Conservation (phyloP, 495 filamentous ascomycete species). For the Neurospora tetraspora region DNA sequence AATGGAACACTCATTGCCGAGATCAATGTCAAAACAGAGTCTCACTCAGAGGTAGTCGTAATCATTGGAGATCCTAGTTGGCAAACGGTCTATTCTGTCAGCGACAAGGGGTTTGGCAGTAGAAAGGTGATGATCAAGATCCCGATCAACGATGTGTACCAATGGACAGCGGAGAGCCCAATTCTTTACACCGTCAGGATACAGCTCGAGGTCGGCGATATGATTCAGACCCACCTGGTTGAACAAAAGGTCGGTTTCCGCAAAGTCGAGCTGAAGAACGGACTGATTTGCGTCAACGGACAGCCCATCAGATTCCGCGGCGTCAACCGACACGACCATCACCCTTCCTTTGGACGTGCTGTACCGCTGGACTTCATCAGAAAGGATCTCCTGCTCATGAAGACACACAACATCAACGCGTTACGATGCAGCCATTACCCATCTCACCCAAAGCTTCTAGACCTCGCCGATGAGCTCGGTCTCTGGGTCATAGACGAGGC, state of each 20-base stretch:
- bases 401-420: conserved; percentile 56
- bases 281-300: conserved; percentile 50
- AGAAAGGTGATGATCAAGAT: conserved; percentile 26
- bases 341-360: conserved; percentile 47
- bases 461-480: conserved; percentile 58
- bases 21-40: conserved; percentile 26
- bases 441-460: conserved; percentile 45
- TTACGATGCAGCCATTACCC: conserved; percentile 55
- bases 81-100: too few relatives aligned
- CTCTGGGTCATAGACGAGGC: conserved; percentile 64
- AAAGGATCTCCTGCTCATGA: conserved; percentile 54
- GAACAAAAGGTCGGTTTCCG: conserved; percentile 43
- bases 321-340: conserved; percentile 57
- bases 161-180: conserved; percentile 62
- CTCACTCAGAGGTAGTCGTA: conserved; percentile 1
- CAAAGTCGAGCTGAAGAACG: conserved; percentile 46
- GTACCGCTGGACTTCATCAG: conserved; percentile 48
- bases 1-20: conserved; percentile 42
- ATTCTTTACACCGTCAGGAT: conserved; percentile 44
- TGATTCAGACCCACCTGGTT: neutral
- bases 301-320: conserved; percentile 45
- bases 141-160: conserved; percentile 34
- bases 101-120: neutral
- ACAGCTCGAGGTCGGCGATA: conserved; percentile 5
- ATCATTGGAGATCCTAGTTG: too few relatives aligned